Conservation (phyloP, 2,329 filamentous ascomycete genomes). For the Scedosporium minutisporum region DNA sequence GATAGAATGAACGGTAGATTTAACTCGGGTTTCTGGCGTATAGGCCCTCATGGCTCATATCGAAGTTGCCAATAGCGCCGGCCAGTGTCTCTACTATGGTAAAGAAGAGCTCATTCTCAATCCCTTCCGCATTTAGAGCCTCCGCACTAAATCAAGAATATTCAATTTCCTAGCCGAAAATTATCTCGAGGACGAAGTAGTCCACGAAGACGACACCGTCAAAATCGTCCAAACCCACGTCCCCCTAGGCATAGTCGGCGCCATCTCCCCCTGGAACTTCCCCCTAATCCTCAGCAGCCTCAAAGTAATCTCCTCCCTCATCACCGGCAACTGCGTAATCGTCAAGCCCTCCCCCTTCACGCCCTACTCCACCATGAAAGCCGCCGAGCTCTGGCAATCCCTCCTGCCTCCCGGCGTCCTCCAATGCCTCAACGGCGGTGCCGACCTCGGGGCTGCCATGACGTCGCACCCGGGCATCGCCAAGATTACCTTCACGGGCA, state of each 20-base stretch:
- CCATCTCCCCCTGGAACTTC: slow-evolving; percentile 47
- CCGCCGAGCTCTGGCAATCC: slow-evolving; percentile 46
- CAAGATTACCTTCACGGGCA: slow-evolving; percentile 57
- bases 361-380: slow-evolving; percentile 48
- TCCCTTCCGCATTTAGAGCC: too few species aligned
- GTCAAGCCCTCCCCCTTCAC: slow-evolving; percentile 50
- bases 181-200: slow-evolving; percentile 10
- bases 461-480: slow-evolving; percentile 47
- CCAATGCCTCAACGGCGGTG: slow-evolving; percentile 50
- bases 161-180: slow-evolving; percentile 2
- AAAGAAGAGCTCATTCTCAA: background rate
- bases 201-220: slow-evolving; percentile 17
- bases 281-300: slow-evolving; percentile 39
- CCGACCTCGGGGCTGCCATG: slow-evolving; percentile 48
- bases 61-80: background rate
- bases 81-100: background rate
- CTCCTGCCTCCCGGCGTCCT: slow-evolving; percentile 55
- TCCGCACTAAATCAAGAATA: too few species aligned
- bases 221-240: slow-evolving; percentile 23
- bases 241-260: slow-evolving; percentile 31
- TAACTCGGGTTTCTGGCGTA: background rate
- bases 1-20: background rate
- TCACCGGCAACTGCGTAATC: slow-evolving; percentile 47
- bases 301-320: slow-evolving; percentile 47
- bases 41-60: background rate